Evolutionary conservation across 208 protist species (phyloP).

Genomic region (Leishmania aethiopica): DNA sequence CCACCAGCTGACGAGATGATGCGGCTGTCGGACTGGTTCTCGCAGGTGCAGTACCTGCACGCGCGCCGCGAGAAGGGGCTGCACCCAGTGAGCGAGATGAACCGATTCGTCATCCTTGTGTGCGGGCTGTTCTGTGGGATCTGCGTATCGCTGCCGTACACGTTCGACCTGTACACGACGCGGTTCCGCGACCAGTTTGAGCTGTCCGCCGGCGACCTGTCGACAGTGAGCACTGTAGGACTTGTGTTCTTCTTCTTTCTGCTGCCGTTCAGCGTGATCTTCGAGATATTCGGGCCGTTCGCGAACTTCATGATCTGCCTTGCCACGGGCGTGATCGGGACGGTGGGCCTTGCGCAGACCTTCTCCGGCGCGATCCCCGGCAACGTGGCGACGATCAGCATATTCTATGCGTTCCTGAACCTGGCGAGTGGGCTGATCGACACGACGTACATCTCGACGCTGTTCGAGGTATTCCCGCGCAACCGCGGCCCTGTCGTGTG

Average conservation of each 20-base stretch:
- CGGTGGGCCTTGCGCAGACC: slow-evolving; percentile 32
- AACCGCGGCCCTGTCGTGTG: slow-evolving; percentile 49
- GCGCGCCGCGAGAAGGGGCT: slow-evolving; percentile 33
- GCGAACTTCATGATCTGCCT: slow-evolving; percentile 31
- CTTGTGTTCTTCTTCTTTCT: slow-evolving; percentile 47
- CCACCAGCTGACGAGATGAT: slow-evolving; percentile 1
- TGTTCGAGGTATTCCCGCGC: slow-evolving; percentile 45
- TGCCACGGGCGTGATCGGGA: slow-evolving; percentile 27
- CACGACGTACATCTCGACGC: slow-evolving; percentile 40
- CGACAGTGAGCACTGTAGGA: slow-evolving; percentile 45
- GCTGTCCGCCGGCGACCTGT: slow-evolving; percentile 42
- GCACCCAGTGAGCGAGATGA: slow-evolving; percentile 38
- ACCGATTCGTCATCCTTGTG: slow-evolving; percentile 45
- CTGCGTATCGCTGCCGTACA: slow-evolving; percentile 43
- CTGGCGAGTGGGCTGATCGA: slow-evolving; percentile 37
- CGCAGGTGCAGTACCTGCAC: slow-evolving; percentile 31
- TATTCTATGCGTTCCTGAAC: slow-evolving; percentile 52
- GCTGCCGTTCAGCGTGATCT: slow-evolving; percentile 42
- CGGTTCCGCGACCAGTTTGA: slow-evolving; percentile 32
- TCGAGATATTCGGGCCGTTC: slow-evolving; percentile 37
- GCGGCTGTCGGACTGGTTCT: slow-evolving; percentile 27
- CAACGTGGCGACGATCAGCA: slow-evolving; percentile 32
- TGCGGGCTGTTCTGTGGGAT: slow-evolving; percentile 54
- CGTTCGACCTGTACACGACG: slow-evolving; percentile 44
- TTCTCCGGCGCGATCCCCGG: slow-evolving; percentile 35